phyloP scores from a whole-genome alignment of 2,329 filamentous ascomycete genomes.

The Aureobasidium musti region DNA sequence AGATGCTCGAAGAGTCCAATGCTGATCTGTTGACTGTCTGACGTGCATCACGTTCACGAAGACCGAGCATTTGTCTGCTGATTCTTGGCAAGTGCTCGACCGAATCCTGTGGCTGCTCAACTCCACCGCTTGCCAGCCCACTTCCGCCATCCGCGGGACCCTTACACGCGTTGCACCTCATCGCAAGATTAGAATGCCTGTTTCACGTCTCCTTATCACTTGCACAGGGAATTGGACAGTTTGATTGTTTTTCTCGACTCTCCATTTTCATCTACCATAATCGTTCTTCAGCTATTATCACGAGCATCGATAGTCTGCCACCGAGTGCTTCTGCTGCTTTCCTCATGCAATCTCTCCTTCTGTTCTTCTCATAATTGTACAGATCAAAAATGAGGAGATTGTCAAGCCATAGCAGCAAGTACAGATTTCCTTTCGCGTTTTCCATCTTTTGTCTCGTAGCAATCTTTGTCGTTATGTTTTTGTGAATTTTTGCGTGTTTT shows the following conservation, averaged over 20 bases:
- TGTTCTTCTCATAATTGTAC: background rate
- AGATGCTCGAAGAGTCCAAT: background rate
- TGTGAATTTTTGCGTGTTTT: too few relatives aligned
- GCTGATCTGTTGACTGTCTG: background rate
- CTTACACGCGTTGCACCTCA: constrained; percentile 2
- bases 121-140: background rate
- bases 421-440: background rate
- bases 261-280: background rate
- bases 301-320: background rate
- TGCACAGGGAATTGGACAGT: background rate
- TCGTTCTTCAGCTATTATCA: background rate
- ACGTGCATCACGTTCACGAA: background rate
- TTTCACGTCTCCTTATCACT: background rate
- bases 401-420: constrained; percentile 8
- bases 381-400: background rate
- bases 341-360: background rate
- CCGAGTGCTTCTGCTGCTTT: background rate
- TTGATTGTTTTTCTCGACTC: constrained; percentile 3
- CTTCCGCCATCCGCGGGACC: constrained; percentile 8
- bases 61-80: background rate
- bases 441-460: background rate
- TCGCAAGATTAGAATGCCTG: background rate
- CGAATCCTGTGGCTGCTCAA: background rate
- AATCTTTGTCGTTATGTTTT: background rate
- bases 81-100: background rate